Conservation (phyloP, 129 eudicot genomes). For the Rutidosis leptorrhynchoides region DNA sequence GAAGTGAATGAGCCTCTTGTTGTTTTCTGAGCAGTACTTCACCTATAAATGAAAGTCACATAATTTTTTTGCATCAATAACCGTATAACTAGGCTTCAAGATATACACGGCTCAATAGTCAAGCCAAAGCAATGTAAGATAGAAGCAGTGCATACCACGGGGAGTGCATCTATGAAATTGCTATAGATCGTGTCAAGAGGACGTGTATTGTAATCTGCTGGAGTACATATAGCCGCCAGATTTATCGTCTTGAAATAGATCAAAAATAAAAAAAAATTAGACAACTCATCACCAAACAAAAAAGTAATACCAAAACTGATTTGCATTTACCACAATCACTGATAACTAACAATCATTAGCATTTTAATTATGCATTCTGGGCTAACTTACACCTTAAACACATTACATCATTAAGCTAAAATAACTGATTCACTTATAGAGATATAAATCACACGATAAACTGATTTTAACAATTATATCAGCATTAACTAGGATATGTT, state of each 20-base stretch:
- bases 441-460: background rate
- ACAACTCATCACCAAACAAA: slow-evolving; percentile 11
- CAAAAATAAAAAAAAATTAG: background rate
- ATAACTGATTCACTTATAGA: background rate
- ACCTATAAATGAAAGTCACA: slow-evolving; percentile 43
- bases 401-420: background rate
- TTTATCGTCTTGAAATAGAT: slow-evolving; percentile 56
- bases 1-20: slow-evolving; percentile 90
- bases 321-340: slow-evolving; percentile 15
- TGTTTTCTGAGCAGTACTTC: slow-evolving; percentile 91
- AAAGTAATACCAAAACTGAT: slow-evolving; percentile 11
- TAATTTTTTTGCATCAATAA: background rate
- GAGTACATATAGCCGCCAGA: slow-evolving; percentile 97
- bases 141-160: slow-evolving; percentile 65
- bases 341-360: background rate
- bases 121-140: background rate
- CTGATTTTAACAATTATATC: background rate
- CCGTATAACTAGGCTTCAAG: background rate
- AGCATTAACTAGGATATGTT: background rate
- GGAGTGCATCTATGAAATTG: slow-evolving; percentile 94
- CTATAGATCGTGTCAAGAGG: slow-evolving; percentile 98
- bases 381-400: background rate
- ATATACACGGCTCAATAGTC: background rate
- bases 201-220: slow-evolving; percentile 93
- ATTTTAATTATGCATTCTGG: background rate